Evolutionary conservation across 495 filamentous ascomycete species (phyloP), one percentile per base, ranked within the genome.

Genomic region (Tuber microsphaerosporum): DNA sequence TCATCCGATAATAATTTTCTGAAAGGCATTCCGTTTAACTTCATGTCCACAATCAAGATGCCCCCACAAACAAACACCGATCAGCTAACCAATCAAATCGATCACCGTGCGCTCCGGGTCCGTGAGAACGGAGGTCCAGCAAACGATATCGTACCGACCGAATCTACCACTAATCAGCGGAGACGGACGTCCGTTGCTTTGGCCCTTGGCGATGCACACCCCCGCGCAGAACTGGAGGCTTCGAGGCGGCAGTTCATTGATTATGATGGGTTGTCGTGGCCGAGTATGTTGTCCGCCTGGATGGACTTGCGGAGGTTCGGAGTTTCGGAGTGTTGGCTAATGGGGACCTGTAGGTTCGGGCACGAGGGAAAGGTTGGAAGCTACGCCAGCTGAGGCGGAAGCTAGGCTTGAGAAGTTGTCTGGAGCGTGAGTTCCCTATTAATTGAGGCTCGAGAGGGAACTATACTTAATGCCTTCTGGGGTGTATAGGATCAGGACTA

Each of bases 361-460:
- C 71, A 97, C 94, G 0, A 89, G 92, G 71, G 90, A 90, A 81
- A 88, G 94, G 19, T 86, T 94, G 41, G 93, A 97, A 79, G 92
- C 93, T 42, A 91, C 88, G n/a, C 89, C 89, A 0, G 89, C 91
- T 79, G 87, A 97, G 83, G 90, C 89, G 26, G 86, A 89, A 75
- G 87, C 88, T 75, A 87, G 93, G 39, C 83, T 97, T 65, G 85
- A 89, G 72, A 94, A 92, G 84, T 88, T 99, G 73, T 88, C 91
- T 22, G 92, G 91, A 73, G 95, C 95, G 80, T 81, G 61, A 26
- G 79, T 79, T 69, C 37, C 42, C 74, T 22, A 71, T 45, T 44
- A 44, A 26, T 72, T 31, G 42, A 72, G 22, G 39, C 34, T n/a
- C 71, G 56, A 65, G 39, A 31, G 17, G 20, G 56, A 10, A 6